Base-by-base conservation (phyloP, 2,329 filamentous ascomycete species). In the Neofusicoccum laricinum region DNA sequence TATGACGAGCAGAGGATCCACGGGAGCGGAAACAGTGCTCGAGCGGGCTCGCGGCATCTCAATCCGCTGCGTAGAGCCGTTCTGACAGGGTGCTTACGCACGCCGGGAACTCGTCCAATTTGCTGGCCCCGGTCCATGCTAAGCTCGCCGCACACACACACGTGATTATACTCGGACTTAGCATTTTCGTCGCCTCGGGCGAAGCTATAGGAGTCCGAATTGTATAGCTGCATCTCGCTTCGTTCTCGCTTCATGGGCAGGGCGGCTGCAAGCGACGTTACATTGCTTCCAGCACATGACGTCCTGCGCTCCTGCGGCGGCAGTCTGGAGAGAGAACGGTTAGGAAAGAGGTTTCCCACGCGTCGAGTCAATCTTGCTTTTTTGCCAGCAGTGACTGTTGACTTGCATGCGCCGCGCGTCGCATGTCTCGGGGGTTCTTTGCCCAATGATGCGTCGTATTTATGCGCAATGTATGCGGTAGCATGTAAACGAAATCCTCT, bases 381-480 rank as follows among this genome's bases (percentile, higher is more conserved):
- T 46, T 46, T 45, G 19, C 55, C 2, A 15, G 10, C 17, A 55
- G 19, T 34, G 19, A 32, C 17, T 17, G 36, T 19, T 59, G 55
- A 59, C 55, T 46, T 59, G 55, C 55, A 59, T 59, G 40, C 6
- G 15, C 53, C 53, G 40, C 21, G 12, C 30, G 36, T 32, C 34
- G 36, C 21, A 21, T 8, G 55, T 38, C 25, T 59, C 55, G 55
- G 55, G 3, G 30, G 14, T 3, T 32, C 41, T 17, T 59, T 21
- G 41, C n/a, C 41, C 55, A 59, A 59, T 59, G 46, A 59, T 15
- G 38, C 30, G 17, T 48, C 55, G 55, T 58, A 46, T 46, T 45
- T 40, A 46, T 58, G 55, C 40, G 40, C 38, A 19, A 19, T 58
- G 38, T 45, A 45, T 45, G 40, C 53, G 34, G 53, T 58, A 59